phyloP scores from a whole-genome alignment of 805 yeast species.

The Yarrowia sp. region DNA sequence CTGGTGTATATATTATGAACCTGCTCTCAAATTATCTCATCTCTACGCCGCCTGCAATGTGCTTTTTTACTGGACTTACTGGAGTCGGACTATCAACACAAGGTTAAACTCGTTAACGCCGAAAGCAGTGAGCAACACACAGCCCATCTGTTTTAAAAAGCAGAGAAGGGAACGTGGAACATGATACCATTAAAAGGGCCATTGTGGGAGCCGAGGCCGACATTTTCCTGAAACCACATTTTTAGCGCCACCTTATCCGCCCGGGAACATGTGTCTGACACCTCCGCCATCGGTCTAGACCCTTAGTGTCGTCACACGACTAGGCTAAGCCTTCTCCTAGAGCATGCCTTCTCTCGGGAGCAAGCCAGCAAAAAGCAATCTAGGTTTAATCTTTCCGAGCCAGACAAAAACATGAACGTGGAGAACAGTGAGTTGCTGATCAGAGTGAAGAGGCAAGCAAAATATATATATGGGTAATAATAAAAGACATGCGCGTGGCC shows the following conservation, averaged over 20 bases:
- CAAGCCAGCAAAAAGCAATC: constrained; percentile 14
- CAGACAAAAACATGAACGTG: not conserved
- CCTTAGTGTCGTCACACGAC: not conserved
- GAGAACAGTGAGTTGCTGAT: not conserved
- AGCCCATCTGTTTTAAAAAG: not conserved
- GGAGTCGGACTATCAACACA: not conserved
- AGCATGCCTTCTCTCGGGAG: not conserved
- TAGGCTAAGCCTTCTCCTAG: not conserved
- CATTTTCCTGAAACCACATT: too few relatives aligned
- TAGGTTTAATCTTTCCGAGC: not conserved
- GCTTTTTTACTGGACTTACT: not conserved
- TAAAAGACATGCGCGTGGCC: too few relatives aligned
- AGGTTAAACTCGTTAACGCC: constrained; percentile 8
- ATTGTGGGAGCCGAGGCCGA: too few relatives aligned
- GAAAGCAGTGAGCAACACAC: constrained; percentile 19
- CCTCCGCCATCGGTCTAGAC: not conserved
- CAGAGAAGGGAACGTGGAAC: not conserved
- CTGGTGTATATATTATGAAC: too few relatives aligned
- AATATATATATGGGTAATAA: not conserved
- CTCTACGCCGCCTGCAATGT: not conserved
- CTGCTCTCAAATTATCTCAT: not conserved
- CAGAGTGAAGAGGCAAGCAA: too few relatives aligned
- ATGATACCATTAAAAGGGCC: not conserved
- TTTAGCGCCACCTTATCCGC: too few relatives aligned
- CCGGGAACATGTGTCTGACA: too few relatives aligned